Base-by-base conservation (phyloP, 2,329 filamentous ascomycete species). In the Colletotrichum eremochloae region DNA sequence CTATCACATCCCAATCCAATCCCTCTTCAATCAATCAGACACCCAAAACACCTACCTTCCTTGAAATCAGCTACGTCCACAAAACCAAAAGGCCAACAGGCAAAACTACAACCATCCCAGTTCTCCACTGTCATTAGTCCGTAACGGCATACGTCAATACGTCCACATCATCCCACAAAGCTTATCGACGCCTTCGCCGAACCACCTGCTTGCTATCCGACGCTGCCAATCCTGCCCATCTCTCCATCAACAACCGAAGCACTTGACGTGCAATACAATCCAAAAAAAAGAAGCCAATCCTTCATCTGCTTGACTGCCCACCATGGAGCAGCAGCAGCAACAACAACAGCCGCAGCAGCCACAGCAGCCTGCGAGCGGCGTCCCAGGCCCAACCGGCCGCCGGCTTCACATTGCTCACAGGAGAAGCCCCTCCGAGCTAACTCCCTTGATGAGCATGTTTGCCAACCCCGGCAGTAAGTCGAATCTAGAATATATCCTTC, bases 391-490 rank as follows among this genome's bases (percentile, higher is more conserved):
- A 79, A 85, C 92, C 81, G 95, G 95, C 80, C 95, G 96, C 81
- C 93, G 95, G 82, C 90, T 98, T 82, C 95, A 98, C 86, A 98
- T 98, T 85, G 96, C 96, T 80, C 96, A 98, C 87, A 93, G 96
- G 81, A 92, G 96, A 84, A 98, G 95, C 86, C 96, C 96, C 76
- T 98, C 96, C 77, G 96, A 98, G 88, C 88, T 98, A 84, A 98
- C 96, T 72, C 96, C 96, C 76, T 87, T 98, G 84, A 97, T 98
- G 94, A 97, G 95, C 94, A 94, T 91, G 94, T 94, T 89, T 83
- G 83, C 87, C 76, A 90, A 88, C 75, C 87, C 88, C 76, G 87
- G 86, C 83, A 91, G 90, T 92, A 86, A 88, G 90, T 88, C 67
- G 71, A 75, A 1, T 42, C 36, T 12, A 24, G 46, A 29, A 46